Evolutionary conservation across 2,329 filamentous ascomycete genomes (phyloP), one percentile per base, ranked within the genome.

Genomic region (Eutypella sp.): DNA sequence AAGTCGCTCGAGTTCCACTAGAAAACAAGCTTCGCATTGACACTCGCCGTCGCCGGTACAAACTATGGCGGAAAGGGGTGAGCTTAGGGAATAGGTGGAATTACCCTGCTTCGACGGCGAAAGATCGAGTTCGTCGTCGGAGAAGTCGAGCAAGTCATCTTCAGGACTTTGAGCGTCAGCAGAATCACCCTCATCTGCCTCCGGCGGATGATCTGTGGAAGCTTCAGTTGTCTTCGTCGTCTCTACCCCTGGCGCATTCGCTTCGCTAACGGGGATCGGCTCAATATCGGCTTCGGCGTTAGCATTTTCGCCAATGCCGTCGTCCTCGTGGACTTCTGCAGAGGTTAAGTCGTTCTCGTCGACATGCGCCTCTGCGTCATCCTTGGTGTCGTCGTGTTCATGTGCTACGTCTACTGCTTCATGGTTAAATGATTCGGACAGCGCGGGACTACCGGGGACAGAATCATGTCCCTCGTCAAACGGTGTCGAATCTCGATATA

Each of bases 21-120:
- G 42, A 27, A 54, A 57, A 42, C 54, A 58, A 5, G 29, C 45
- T 16, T 55, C 48, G 46, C 54, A 57, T 15, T 47, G 41, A 31
- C 55, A 58, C 20, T 22, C 41, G 34, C 19, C 33, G 3, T 10
- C 47, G 16, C 44, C 13, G 9, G 22, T 47, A 16, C 49, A 52
- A 18, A 25, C n/a, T n/a, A n/a, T 19, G 13, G 36, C 27, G 16
- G 41, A 39, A 46, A 38, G 36, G 20, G 44, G 23, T 27, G 38
- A 40, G 36, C 13, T 44, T n/a, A 41, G 44, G 47, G 41, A 45
- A 47, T 44, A 25, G 40, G 48, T 44, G 41, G 16, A 41, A 49
- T 58, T 63, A 64, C 61, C 59, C 48, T 62, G 52, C 29, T 56
- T 49, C 25, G 52, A 42, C 46, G 52, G 48, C n/a, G 57, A 56